Evolutionary conservation across 306 rosid species (phyloP).

Genomic region (Dryas alaskensis): DNA sequence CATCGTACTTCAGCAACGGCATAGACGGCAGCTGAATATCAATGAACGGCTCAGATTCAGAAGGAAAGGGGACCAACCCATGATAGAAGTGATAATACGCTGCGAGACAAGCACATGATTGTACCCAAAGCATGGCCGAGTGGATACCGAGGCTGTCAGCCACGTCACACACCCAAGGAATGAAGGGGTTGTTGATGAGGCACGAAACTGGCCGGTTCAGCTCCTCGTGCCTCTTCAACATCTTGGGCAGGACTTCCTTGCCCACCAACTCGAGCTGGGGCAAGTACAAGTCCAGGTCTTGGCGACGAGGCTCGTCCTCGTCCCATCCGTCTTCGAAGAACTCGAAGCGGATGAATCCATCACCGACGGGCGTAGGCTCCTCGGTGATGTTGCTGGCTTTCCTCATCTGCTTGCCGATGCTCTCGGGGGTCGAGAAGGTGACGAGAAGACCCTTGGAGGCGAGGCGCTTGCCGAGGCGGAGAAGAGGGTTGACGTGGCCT

Average conservation of each 20-base stretch:
- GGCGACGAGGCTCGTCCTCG: conserved; percentile 26
- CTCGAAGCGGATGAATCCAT: conserved; percentile 52
- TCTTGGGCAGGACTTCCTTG: conserved; percentile 17
- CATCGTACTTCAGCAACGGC: conserved; percentile 43
- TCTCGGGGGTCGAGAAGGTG: conserved; percentile 46
- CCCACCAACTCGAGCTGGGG: conserved; percentile 41
- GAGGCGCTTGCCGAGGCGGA: conserved; percentile 56
- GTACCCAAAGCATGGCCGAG: conserved; percentile 61
- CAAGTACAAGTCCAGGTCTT: neutral
- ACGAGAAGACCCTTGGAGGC: conserved; percentile 62
- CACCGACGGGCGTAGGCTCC: conserved; percentile 35
- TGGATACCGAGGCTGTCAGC: conserved; percentile 41
- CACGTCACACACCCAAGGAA: conserved; percentile 67
- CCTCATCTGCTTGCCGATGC: conserved; percentile 37
- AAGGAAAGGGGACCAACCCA: conserved; percentile 51
- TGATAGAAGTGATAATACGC: conserved; percentile 50
- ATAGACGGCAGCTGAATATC: conserved; percentile 43
- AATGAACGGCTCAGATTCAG: conserved; percentile 35
- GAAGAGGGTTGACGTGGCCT: conserved; percentile 77
- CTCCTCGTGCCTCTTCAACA: conserved; percentile 37
- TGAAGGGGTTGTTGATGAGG: conserved; percentile 54
- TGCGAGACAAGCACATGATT: conserved; percentile 52
- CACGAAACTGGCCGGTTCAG: conserved; percentile 43
- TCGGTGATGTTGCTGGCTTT: conserved; percentile 39
- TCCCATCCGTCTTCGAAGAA: conserved; percentile 52